Conservation (phyloP, 768 basidiomycete species). For the Xerocomellus amylosporus region DNA sequence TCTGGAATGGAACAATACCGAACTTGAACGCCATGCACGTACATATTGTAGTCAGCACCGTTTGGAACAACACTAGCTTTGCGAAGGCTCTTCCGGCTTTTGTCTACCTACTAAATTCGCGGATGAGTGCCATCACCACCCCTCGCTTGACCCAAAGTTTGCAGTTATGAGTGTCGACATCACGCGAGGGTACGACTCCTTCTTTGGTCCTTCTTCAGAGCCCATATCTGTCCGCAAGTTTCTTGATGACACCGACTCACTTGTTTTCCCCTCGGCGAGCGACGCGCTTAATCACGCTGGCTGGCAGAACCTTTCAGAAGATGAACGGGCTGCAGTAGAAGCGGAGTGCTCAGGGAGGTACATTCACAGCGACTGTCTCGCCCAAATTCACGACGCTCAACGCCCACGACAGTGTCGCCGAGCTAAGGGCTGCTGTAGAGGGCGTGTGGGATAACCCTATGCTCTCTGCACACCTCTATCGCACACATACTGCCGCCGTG, state of each 20-base stretch:
- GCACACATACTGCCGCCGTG: conserved; percentile 50
- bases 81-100: background rate
- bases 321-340: conserved; percentile 31
- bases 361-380: background rate
- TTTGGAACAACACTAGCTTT: background rate
- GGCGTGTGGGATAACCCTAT: conserved; percentile 53
- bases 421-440: conserved; percentile 44
- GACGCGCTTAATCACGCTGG: conserved; percentile 13
- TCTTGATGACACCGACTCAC: conserved; percentile 32
- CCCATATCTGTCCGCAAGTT: conserved; percentile 48
- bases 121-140: background rate
- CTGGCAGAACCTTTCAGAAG: conserved; percentile 27
- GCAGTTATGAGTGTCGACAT: conserved; percentile 23
- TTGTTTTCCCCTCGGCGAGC: conserved; percentile 6
- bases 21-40: no score
- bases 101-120: background rate
- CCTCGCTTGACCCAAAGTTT: background rate
- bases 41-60: no score
- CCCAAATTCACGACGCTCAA: background rate
- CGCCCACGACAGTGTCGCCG: conserved; percentile 46
- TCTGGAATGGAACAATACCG: conserved; percentile 21
- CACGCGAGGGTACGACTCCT: conserved; percentile 42
- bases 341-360: conserved; percentile 44
- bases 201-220: conserved; percentile 65
- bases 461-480: conserved; percentile 55